Conservation (phyloP, 345 rosid genomes). For the Gossypium raimondii region DNA sequence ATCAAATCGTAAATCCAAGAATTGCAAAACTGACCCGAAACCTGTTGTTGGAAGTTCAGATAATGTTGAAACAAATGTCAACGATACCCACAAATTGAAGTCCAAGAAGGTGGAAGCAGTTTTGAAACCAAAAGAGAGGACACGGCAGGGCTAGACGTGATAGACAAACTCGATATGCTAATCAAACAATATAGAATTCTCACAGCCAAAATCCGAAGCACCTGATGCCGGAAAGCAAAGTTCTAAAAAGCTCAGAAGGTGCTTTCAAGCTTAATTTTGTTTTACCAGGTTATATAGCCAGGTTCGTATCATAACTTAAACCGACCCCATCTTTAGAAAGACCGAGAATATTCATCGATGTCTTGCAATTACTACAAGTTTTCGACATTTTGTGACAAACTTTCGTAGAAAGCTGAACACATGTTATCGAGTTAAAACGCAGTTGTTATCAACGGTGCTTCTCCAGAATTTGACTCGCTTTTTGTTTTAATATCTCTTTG, state of each 20-base stretch:
- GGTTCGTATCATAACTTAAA: background rate
- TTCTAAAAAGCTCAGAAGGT: conserved; percentile 46
- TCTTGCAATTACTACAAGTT: background rate
- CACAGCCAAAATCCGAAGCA: conserved; percentile 44
- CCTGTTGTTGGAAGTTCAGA: conserved; percentile 18
- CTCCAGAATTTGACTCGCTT: background rate
- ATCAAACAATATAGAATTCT: conserved; percentile 66
- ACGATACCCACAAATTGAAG: conserved; percentile 16
- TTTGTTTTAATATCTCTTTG: background rate
- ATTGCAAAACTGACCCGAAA: conserved; percentile 19
- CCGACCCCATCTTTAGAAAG: background rate
- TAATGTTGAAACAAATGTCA: conserved; percentile 20
- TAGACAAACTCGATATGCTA: conserved; percentile 65
- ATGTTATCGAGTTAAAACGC: background rate
- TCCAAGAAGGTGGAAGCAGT: conserved; percentile 22
- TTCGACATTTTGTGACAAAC: too few species aligned
- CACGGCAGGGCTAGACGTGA: conserved; percentile 38
- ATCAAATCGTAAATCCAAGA: conserved; percentile 28
- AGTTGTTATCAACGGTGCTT: background rate
- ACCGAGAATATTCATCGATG: background rate
- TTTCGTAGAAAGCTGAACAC: too few species aligned
- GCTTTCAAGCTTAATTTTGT: conserved; percentile 46
- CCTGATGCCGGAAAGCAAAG: conserved; percentile 37
- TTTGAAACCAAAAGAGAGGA: conserved; percentile 14
- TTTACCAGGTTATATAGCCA: background rate